Evolutionary conservation across 2,329 filamentous ascomycete genomes (phyloP).

Genomic region (Fusarium sp.): DNA sequence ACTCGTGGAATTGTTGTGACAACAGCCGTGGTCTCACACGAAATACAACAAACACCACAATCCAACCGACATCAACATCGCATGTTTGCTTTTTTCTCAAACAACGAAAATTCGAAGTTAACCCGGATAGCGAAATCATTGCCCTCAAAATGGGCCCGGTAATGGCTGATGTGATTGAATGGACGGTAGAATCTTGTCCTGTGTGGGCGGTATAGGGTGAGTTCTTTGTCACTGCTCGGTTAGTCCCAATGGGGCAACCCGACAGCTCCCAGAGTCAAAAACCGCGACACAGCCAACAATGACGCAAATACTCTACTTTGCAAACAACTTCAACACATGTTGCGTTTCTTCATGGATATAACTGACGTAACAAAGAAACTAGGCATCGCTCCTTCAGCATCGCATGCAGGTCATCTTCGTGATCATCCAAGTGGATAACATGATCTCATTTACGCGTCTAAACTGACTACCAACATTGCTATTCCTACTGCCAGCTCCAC

Average conservation of each 20-base stretch:
- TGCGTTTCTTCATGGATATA: no score
- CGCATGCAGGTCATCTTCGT: background rate
- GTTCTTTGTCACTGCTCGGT: no score
- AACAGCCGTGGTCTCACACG: background rate
- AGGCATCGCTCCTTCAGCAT: background rate
- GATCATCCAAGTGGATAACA: slow-evolving; percentile 3
- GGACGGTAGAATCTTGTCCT: background rate
- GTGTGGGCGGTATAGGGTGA: slow-evolving; percentile 11
- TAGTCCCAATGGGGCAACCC: background rate
- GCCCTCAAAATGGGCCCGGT: no score
- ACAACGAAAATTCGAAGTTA: background rate
- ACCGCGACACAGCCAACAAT: no score
- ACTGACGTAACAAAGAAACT: no score
- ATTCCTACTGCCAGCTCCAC: background rate
- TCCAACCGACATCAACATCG: no score
- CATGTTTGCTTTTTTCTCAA: background rate
- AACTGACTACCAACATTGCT: background rate
- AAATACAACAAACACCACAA: background rate
- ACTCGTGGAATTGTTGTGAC: slow-evolving; percentile 14
- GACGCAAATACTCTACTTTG: no score
- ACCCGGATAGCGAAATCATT: background rate
- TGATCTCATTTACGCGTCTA: slow-evolving; percentile 18
- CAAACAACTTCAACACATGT: no score
- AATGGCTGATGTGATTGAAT: background rate
- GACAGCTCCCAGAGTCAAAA: no score